A percentile compares a stretch with the other conserved stretches of the same genome.
Conservation (phyloP, 495 filamentous ascomycete species). For the Tuber microsphaerosporum region DNA sequence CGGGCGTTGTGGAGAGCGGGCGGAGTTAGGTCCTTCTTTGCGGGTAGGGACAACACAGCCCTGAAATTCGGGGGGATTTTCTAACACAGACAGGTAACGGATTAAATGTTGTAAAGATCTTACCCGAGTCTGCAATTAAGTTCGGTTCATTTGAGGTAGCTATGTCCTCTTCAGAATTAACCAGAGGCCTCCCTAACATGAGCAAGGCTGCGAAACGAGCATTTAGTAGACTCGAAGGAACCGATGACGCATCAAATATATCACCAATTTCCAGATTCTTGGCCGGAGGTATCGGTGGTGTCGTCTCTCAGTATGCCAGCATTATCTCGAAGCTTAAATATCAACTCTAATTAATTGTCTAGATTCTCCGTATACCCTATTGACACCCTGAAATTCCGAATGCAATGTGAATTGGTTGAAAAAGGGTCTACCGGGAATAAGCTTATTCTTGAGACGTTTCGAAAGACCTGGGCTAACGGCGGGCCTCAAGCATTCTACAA, state of each 20-base stretch:
- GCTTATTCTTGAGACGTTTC: constrained; percentile 71
- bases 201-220: constrained; percentile 74
- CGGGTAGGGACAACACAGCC: constrained; percentile 56
- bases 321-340: constrained; percentile 12
- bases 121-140: constrained; percentile 95
- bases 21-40: constrained; percentile 88
- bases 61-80: constrained; percentile 10
- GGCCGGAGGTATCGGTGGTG: constrained; percentile 81
- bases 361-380: constrained; percentile 92
- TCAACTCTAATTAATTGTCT: constrained; percentile 34
- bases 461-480: constrained; percentile 71
- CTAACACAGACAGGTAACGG: constrained; percentile 67
- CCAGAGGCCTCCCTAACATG: constrained; percentile 12
- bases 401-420: constrained; percentile 88
- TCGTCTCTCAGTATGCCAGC: constrained; percentile 73
- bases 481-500: constrained; percentile 77
- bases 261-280: constrained; percentile 78
- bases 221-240: constrained; percentile 80
- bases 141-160: constrained; percentile 86
- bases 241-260: constrained; percentile 70
- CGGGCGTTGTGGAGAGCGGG: constrained; percentile 74
- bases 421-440: constrained; percentile 78
- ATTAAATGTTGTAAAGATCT: constrained; percentile 91
- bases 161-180: background rate
- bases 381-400: constrained; percentile 95